These are phyloP conservation scores for Globisporangium splendens DNA, from an alignment of 352 stramenopile species.

Conservation along the genomic window DNA sequence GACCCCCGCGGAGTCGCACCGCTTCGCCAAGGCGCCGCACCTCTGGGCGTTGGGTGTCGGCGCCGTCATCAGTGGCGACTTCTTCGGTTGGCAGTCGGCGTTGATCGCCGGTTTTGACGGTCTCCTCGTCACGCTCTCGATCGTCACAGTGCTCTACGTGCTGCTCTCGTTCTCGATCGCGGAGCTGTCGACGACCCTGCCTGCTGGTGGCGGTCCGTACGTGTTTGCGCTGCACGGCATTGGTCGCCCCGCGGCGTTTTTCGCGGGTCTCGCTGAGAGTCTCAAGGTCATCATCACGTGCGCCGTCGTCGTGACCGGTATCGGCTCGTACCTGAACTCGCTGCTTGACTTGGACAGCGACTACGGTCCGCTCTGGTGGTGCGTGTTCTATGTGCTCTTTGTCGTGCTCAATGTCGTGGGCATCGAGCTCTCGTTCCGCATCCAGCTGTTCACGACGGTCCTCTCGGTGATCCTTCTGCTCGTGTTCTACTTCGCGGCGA, in stretches of 20 bases:
- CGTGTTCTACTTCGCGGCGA: conserved; percentile 65
- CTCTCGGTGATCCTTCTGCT: conserved; percentile 54
- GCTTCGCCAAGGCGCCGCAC: conserved; percentile 50
- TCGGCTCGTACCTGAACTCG: conserved; percentile 66
- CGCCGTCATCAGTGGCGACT: conserved; percentile 54
- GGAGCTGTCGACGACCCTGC: conserved; percentile 57
- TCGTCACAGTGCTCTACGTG: conserved; percentile 63
- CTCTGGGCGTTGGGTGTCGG: conserved; percentile 59
- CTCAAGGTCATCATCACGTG: conserved; percentile 70
- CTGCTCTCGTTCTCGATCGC: conserved; percentile 69
- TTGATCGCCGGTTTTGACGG: conserved; percentile 55
- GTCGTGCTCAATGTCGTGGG: conserved; percentile 55
- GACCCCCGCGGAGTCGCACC: conserved; percentile 13
- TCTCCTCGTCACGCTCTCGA: conserved; percentile 48
- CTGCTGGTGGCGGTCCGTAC: conserved; percentile 52
- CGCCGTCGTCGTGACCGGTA: conserved; percentile 55
- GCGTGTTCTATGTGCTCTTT: conserved; percentile 61
- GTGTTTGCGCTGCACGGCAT: conserved; percentile 65
- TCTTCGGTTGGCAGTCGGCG: conserved; percentile 61
- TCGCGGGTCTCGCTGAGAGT: conserved; percentile 58
- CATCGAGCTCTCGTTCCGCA: conserved; percentile 62
- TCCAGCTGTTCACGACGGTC: conserved; percentile 52
- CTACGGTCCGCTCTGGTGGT: conserved; percentile 51
- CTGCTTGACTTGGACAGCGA: conserved; percentile 34
- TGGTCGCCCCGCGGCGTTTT: conserved; percentile 46